Percentiles rank a stretch among this genome's conserved stretches.
Conservation (phyloP, 2,329 filamentous ascomycete species). For the Cryoendolithus antarcticus region DNA sequence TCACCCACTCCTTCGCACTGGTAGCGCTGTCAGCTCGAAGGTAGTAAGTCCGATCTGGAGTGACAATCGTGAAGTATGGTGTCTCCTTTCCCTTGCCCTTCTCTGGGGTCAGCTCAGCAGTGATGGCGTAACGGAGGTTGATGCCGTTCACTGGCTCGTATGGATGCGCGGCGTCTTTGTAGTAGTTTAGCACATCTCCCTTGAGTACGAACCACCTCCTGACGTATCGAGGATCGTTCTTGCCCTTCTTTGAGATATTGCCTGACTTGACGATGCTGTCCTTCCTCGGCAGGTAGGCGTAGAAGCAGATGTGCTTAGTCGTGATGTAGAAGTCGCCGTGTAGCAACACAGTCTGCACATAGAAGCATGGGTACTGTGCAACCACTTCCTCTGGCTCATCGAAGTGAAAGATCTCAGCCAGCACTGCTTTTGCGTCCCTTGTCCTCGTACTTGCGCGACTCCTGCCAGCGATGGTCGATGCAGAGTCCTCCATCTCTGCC, state of each 20-base stretch:
- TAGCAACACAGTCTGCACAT: conserved; percentile 79
- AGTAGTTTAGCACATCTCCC: conserved; percentile 85
- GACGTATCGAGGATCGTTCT: conserved; percentile 74
- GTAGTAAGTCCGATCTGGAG: conserved; percentile 69
- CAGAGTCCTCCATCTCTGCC: conserved; percentile 15
- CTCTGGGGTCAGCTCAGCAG: conserved; percentile 51
- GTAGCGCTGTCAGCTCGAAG: conserved; percentile 79
- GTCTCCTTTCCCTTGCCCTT: conserved; percentile 53
- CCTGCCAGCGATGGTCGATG: conserved; percentile 13
- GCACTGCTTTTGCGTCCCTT: background rate
- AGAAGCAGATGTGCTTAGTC: conserved; percentile 85
- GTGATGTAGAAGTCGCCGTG: conserved; percentile 97
- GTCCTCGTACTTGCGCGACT: conserved; percentile 16
- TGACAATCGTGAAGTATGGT: conserved; percentile 67
- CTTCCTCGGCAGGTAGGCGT: conserved; percentile 92
- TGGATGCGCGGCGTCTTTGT: conserved; percentile 65
- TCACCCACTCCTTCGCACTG: conserved; percentile 94
- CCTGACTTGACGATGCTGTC: conserved; percentile 73
- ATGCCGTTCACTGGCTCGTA: conserved; percentile 91
- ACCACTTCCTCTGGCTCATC: conserved; percentile 72
- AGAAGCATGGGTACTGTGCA: conserved; percentile 85
- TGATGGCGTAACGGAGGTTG: conserved; percentile 82
- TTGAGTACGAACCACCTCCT: conserved; percentile 91
- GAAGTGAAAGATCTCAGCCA: conserved; percentile 62
- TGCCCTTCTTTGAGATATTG: conserved; percentile 76